A percentile compares a stretch with the other conserved stretches of the same genome.
phyloP scores from a whole-genome alignment of 2,329 filamentous ascomycete genomes.

The Botryotinia calthae region DNA sequence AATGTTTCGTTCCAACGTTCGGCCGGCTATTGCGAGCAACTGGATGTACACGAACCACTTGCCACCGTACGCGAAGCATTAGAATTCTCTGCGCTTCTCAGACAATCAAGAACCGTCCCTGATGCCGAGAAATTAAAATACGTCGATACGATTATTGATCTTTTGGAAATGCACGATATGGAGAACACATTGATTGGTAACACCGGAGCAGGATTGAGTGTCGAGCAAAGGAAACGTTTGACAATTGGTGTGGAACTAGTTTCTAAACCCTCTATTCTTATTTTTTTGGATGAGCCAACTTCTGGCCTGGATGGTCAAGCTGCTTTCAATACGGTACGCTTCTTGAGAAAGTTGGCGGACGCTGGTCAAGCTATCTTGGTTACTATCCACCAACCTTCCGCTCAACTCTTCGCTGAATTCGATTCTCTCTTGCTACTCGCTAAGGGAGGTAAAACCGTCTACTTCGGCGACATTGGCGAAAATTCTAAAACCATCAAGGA shows the following conservation, averaged over 20 bases:
- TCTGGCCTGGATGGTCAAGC: slow-evolving; percentile 61
- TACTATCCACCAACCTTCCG: slow-evolving; percentile 55
- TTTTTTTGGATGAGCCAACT: slow-evolving; percentile 63
- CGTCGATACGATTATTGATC: slow-evolving; percentile 71
- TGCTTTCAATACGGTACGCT: slow-evolving; percentile 61
- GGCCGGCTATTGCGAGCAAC: slow-evolving; percentile 69
- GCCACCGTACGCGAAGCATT: slow-evolving; percentile 85
- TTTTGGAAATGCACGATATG: slow-evolving; percentile 66
- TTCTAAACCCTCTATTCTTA: slow-evolving; percentile 55
- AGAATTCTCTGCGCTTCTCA: slow-evolving; percentile 77
- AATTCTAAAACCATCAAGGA: slow-evolving; percentile 55
- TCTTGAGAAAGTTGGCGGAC: slow-evolving; percentile 60
- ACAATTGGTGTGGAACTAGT: slow-evolving; percentile 61
- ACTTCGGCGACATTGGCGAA: slow-evolving; percentile 65
- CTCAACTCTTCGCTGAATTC: slow-evolving; percentile 54
- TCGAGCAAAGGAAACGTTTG: slow-evolving; percentile 60
- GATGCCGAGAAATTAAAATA: slow-evolving; percentile 74
- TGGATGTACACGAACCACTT: slow-evolving; percentile 82
- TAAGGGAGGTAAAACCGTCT: slow-evolving; percentile 63
- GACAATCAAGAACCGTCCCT: slow-evolving; percentile 71
- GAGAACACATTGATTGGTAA: slow-evolving; percentile 64
- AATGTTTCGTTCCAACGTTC: slow-evolving; percentile 85
- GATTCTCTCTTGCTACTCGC: slow-evolving; percentile 64
- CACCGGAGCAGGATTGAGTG: slow-evolving; percentile 58
- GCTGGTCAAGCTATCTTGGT: slow-evolving; percentile 53